Conservation (phyloP, 108 stramenopile species). For the Cyclotella baltica region DNA sequence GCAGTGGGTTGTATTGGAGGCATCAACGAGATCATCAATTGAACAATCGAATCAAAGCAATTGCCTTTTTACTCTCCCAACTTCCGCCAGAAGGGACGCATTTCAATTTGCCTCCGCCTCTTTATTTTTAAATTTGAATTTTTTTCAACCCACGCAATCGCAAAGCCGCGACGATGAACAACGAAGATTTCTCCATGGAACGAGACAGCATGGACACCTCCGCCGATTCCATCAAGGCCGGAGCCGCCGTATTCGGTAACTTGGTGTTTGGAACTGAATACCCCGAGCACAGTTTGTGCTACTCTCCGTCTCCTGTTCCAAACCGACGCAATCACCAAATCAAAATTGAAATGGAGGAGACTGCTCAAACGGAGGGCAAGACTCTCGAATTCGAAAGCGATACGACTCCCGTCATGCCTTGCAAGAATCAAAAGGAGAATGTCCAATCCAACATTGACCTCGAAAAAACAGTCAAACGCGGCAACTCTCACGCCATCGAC, state of each 20-base stretch:
- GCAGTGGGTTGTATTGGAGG: too few species aligned
- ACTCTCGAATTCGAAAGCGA: conserved; percentile 30
- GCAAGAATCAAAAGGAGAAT: conserved; percentile 15
- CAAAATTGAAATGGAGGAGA: not conserved
- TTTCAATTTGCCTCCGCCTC: too few species aligned
- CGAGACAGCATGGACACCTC: conserved; percentile 22
- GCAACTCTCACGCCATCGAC: not conserved
- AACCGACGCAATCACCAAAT: conserved; percentile 26
- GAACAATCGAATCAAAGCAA: too few species aligned
- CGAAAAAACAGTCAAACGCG: not conserved
- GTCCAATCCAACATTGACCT: not conserved
- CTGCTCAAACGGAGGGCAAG: conserved; percentile 6
- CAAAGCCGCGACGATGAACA: conserved; percentile 19
- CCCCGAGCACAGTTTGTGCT: conserved; percentile 49
- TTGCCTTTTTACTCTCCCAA: too few species aligned
- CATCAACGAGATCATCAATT: too few species aligned
- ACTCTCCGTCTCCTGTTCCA: conserved; percentile 41
- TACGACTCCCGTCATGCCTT: conserved; percentile 7
- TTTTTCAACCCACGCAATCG: not conserved
- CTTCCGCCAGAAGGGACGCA: too few species aligned
- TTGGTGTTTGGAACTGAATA: conserved; percentile 42
- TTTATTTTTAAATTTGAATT: conserved; percentile 1
- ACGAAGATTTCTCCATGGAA: conserved; percentile 30
- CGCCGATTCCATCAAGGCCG: conserved; percentile 33
- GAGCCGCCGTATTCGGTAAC: conserved; percentile 45